Base-by-base conservation (phyloP, 1,284 basidiomycete species). In the Cryptococcus sp. region DNA sequence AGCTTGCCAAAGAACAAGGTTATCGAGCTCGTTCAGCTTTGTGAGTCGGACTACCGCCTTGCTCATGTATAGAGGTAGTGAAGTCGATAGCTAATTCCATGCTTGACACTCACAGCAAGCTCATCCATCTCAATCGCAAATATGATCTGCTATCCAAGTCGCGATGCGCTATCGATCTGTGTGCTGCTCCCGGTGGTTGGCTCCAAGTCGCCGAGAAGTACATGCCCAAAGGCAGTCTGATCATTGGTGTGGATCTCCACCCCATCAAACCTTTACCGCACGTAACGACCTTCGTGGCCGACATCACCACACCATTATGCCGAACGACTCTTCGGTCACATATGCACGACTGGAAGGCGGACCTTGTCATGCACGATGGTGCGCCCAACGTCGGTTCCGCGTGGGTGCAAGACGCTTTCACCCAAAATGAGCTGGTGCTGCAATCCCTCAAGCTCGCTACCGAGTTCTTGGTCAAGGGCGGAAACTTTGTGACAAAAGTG, bases 331-430 rank as follows among this genome's bases (percentile, higher is more conserved):
- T 99, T 54, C 87, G 91, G 50, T 82, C 82, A 42, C 92, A 97
- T 78, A 82, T 99, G 64, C 98, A 99, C 79, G 94, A 98, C 78
- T 99, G 96, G 95, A 96, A 94, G 80, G 96, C 96, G n/a, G 96
- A 99, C 76, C 86, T 99, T 56, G 94, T 99, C n/a, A 85, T 99
- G 56, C 96, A 99, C 79, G 96, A 99, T 80, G 96, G 96, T 83
- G 96, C 96, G 45, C 96, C 96, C 45, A 99, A 99, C 78, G 96
- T 99, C 78, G 96, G 96, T 84, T 91, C 93, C 25, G 96, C 96
- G 15, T 99, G 96, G 96, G 87, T 99, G 60, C 96, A 99, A 78
- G 96, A 99, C 80, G 96, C 96, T 1, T 99, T 95, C 82, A 88
- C 88, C 61, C 96, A 99, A 76, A 92, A 92, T 50, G 96, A 99